These are phyloP conservation scores for Micractinium sp. DNA, from an alignment of 139 green algal genomes.

Conservation along the genomic window DNA sequence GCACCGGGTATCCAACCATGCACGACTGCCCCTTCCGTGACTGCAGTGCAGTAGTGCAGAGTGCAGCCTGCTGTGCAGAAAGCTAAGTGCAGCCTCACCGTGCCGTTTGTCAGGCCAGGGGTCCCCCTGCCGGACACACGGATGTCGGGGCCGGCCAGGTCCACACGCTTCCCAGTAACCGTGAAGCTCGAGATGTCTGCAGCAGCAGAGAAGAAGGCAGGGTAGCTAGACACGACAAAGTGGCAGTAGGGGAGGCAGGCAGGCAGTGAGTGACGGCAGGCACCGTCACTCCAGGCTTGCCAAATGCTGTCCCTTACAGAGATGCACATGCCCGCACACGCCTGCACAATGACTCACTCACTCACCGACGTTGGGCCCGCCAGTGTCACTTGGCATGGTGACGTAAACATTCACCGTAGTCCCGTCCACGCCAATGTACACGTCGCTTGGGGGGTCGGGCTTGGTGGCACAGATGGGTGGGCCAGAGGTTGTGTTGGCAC, in stretches of 20 bases:
- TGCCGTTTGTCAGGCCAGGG: not conserved
- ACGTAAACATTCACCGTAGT: not conserved
- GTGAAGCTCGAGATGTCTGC: not conserved
- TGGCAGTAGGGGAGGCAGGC: not conserved
- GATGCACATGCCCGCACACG: not conserved
- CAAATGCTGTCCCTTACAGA: not conserved
- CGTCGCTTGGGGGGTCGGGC: not conserved
- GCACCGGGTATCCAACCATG: too few species aligned
- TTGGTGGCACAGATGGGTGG: not conserved
- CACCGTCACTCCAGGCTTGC: too few species aligned
- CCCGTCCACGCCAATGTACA: not conserved
- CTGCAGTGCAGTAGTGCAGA: not conserved
- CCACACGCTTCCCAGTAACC: not conserved
- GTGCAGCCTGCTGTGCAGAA: not conserved
- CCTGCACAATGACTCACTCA: too few species aligned
- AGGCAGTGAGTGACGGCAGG: too few species aligned
- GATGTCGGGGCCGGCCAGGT: not conserved
- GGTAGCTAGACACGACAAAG: too few species aligned
- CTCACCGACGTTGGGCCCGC: not conserved
- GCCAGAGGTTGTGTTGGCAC: not conserved
- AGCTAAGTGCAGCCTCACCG: not conserved
- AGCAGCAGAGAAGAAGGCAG: not conserved
- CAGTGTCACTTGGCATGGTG: not conserved
- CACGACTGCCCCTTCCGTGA: too few species aligned
- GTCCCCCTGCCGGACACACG: not conserved